Conservation (phyloP, 768 basidiomycete species). For the Clitopilus passeckerianus region DNA sequence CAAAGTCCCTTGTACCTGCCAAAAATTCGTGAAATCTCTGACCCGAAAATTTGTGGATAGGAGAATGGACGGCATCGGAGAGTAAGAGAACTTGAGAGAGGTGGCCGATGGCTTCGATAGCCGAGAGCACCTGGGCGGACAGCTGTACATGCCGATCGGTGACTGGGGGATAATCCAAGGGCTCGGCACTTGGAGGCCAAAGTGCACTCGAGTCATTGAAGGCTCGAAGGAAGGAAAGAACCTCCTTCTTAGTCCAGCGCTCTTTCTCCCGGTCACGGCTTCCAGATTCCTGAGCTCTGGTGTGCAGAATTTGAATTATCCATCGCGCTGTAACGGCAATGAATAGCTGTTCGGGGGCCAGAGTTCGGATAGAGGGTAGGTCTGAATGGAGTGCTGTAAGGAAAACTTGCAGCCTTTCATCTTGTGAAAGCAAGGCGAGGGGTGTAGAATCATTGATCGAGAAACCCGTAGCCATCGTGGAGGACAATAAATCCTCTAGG, state of each 20-base stretch:
- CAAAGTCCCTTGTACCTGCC: conserved; percentile 20
- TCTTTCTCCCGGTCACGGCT: conserved; percentile 61
- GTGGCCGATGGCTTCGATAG: conserved; percentile 55
- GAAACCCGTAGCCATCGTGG: conserved; percentile 29
- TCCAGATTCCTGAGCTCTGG: conserved; percentile 43
- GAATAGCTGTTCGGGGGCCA: conserved; percentile 42
- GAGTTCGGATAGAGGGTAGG: conserved; percentile 33
- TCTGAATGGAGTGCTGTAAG: conserved; percentile 56
- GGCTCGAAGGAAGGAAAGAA: conserved; percentile 47
- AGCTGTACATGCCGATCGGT: conserved; percentile 64
- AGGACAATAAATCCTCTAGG: conserved; percentile 41
- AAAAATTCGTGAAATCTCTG: conserved; percentile 51
- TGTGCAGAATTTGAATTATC: conserved; percentile 47
- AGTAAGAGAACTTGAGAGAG: conserved; percentile 62
- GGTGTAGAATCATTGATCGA: conserved; percentile 28
- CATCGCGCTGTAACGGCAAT: conserved; percentile 59
- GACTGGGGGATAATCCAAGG: conserved; percentile 28
- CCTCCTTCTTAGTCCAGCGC: conserved; percentile 66
- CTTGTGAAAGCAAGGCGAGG: conserved; percentile 42
- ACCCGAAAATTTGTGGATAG: conserved; percentile 54
- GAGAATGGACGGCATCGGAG: conserved; percentile 36
- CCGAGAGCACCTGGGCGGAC: conserved; percentile 55
- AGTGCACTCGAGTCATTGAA: conserved; percentile 31
- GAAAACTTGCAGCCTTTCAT: conserved; percentile 50
- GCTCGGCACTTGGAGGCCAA: background rate